These are phyloP conservation scores for Alternaria solani DNA, from an alignment of 2,329 filamentous ascomycete species.

Conservation along the genomic window DNA sequence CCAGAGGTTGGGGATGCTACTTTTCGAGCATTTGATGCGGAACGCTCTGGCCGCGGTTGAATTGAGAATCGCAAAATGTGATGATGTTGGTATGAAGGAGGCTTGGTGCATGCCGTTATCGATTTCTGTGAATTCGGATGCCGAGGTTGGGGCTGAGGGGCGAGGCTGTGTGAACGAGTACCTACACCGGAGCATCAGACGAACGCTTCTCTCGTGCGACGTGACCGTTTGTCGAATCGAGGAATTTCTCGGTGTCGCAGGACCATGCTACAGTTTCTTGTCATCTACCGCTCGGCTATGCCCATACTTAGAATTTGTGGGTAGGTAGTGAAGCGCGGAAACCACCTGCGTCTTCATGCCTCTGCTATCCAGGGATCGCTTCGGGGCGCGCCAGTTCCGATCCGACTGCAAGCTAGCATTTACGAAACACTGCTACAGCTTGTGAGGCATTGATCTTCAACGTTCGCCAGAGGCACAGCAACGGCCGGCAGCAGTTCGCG, in stretches of 20 bases:
- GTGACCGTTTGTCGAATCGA: neutral
- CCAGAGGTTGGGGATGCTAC: conserved; percentile 42
- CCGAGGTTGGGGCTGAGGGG: conserved; percentile 29
- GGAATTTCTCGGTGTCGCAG: conserved; percentile 4
- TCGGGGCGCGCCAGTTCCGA: conserved; percentile 7
- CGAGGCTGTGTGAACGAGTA: conserved; percentile 23
- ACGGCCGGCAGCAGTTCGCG: conserved; percentile 21
- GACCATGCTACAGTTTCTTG: conserved; percentile 7
- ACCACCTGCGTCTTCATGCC: conserved; percentile 4
- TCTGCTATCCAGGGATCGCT: conserved; percentile 3
- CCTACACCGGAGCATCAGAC: conserved; percentile 12
- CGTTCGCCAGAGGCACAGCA: conserved; percentile 16
- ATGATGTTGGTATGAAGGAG: conserved; percentile 3
- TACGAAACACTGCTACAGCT: conserved; percentile 5
- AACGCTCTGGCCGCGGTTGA: conserved; percentile 51
- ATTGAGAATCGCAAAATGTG: conserved; percentile 53
- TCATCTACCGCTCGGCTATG: conserved; percentile 20
- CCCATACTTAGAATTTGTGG: conserved; percentile 22
- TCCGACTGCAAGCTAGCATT: conserved; percentile 4
- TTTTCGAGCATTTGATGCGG: conserved; percentile 50
- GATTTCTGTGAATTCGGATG: conserved; percentile 20
- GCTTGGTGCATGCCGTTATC: conserved; percentile 21
- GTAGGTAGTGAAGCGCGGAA: conserved; percentile 16
- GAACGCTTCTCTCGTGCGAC: conserved; percentile 22
- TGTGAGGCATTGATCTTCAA: neutral